These are phyloP conservation scores for Reutealis trisperma DNA, from an alignment of 345 rosid species.

Conservation along the genomic window DNA sequence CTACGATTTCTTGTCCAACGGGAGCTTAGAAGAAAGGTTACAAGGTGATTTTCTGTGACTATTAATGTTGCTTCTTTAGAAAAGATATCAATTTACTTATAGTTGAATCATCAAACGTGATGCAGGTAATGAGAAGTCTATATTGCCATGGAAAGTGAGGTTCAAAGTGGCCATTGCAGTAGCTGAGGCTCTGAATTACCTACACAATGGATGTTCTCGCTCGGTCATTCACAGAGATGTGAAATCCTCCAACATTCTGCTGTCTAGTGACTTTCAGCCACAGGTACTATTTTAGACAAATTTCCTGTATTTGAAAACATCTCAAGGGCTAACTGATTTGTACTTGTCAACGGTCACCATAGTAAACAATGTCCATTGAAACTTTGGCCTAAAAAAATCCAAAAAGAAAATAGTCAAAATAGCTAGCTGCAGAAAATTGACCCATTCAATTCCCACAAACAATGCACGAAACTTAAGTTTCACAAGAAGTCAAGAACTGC, in stretches of 20 bases:
- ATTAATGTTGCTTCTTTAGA: neutral
- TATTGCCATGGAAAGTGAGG: conserved; percentile 31
- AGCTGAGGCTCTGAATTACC: conserved; percentile 31
- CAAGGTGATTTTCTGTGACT: conserved; percentile 14
- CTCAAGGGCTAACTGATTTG: neutral
- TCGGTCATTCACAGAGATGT: conserved; percentile 36
- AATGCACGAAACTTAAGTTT: neutral
- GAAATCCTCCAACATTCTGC: conserved; percentile 34
- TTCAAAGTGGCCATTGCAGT: conserved; percentile 28
- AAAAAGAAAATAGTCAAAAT: neutral
- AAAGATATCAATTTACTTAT: neutral
- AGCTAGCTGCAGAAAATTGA: neutral
- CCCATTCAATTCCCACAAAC: neutral
- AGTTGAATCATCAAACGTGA: neutral
- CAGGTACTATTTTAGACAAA: conserved; percentile 16
- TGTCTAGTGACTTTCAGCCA: conserved; percentile 25
- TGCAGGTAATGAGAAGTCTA: conserved; percentile 18
- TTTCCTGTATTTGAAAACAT: neutral
- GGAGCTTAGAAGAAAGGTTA: conserved; percentile 29
- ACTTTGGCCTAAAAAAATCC: neutral
- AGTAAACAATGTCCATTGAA: neutral
- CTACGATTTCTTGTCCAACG: conserved; percentile 28
- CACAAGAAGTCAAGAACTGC: neutral
- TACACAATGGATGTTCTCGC: conserved; percentile 21
- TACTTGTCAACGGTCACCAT: neutral